Conservation (phyloP, 192 early-diverging fungal species). For the Kickxella alabastrina region DNA sequence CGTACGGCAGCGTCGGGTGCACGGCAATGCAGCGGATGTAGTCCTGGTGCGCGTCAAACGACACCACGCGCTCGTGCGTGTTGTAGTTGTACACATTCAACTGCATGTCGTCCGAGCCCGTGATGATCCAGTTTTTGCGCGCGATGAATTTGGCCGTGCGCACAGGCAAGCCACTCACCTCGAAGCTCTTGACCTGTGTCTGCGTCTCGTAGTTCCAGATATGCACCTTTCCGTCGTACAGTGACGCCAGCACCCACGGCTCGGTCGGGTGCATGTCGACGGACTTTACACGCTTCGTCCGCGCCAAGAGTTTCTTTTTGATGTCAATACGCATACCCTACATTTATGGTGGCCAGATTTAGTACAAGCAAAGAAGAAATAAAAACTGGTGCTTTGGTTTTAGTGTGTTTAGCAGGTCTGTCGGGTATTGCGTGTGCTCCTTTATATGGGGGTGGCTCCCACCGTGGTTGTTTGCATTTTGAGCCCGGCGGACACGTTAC, state of each 20-base stretch:
- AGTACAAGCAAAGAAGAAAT: neutral
- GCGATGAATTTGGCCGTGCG: slow-evolving; percentile 97
- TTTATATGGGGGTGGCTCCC: no score
- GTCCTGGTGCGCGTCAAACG: slow-evolving; percentile 95
- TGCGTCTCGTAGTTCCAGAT: slow-evolving; percentile 99
- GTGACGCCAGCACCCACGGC: slow-evolving; percentile 94
- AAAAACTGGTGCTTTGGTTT: no score
- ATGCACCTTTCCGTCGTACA: slow-evolving; percentile 93
- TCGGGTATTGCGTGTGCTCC: no score
- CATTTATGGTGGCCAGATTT: neutral
- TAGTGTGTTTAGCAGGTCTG: no score
- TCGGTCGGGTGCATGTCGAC: slow-evolving; percentile 99
- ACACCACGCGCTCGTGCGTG: slow-evolving; percentile 94
- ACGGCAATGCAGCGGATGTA: slow-evolving; percentile 96
- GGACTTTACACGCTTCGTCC: slow-evolving; percentile 91
- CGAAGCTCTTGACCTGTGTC: slow-evolving; percentile 94
- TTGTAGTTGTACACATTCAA: slow-evolving; percentile 99
- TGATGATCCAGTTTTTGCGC: slow-evolving; percentile 94
- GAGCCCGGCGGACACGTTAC: slow-evolving; percentile 1
- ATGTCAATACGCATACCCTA: slow-evolving; percentile 59
- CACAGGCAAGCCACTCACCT: slow-evolving; percentile 92
- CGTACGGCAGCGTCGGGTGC: slow-evolving; percentile 91
- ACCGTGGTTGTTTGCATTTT: no score
- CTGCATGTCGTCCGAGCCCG: slow-evolving; percentile 97
- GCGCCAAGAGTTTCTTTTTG: slow-evolving; percentile 60